These are phyloP conservation scores for Aeschynomene evenia DNA, from an alignment of 306 rosid species.

Conservation along the genomic window DNA sequence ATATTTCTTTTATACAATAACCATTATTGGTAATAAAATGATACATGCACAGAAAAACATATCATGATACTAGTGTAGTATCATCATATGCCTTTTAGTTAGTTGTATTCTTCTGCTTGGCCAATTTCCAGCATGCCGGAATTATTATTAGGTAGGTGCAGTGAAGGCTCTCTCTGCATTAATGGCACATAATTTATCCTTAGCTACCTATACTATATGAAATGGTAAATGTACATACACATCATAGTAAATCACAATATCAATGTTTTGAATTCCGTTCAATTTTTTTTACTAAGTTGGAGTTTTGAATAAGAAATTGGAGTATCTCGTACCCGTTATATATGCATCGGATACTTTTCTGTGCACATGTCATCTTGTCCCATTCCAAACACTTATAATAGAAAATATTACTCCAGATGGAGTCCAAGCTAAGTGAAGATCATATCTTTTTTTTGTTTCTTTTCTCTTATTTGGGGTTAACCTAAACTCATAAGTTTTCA, in stretches of 20 bases:
- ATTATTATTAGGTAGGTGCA: slow-evolving; percentile 27
- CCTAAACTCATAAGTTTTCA: not conserved
- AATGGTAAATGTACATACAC: not conserved
- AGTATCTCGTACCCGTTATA: slow-evolving; percentile 27
- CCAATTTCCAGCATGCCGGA: slow-evolving; percentile 6
- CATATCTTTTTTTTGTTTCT: not conserved
- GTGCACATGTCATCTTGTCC: slow-evolving; percentile 45
- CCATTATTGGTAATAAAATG: no score
- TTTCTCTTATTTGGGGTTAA: not conserved
- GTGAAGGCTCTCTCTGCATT: no score
- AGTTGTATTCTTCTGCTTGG: slow-evolving; percentile 24
- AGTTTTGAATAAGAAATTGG: not conserved
- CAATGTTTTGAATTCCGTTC: slow-evolving; percentile 27
- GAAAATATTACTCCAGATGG: slow-evolving; percentile 21
- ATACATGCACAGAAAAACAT: slow-evolving; percentile 11
- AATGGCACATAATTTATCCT: slow-evolving; percentile 19
- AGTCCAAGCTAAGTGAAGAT: not conserved
- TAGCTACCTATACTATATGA: not conserved
- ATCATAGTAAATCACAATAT: not conserved
- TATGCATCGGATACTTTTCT: slow-evolving; percentile 40
- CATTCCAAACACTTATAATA: slow-evolving; percentile 11
- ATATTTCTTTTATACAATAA: no score
- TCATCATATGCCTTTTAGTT: not conserved
- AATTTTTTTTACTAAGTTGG: no score
- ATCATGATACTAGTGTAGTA: no score